Conservation (phyloP, 208 protist species). For the Tritrichomonas foetus region DNA sequence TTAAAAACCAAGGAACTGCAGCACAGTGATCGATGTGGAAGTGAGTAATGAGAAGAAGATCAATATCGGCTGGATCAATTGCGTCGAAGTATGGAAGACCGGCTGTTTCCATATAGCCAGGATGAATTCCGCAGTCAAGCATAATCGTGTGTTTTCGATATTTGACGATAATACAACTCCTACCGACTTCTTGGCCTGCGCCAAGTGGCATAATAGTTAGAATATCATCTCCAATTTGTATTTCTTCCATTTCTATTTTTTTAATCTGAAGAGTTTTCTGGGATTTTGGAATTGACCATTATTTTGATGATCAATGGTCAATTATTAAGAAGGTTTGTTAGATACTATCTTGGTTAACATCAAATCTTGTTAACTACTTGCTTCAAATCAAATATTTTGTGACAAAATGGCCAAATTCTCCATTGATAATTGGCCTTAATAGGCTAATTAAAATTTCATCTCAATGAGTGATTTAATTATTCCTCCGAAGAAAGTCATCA, state of each 20-base stretch:
- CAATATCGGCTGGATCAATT: background rate
- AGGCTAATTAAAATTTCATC: no score
- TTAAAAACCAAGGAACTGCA: slow-evolving; percentile 58
- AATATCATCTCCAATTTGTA: background rate
- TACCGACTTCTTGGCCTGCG: slow-evolving; percentile 42
- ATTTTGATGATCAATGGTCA: no score
- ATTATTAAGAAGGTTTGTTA: no score
- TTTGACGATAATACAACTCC: slow-evolving; percentile 34
- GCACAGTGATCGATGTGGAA: slow-evolving; percentile 62
- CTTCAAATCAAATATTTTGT: no score
- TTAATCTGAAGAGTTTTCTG: no score
- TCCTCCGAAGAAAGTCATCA: background rate
- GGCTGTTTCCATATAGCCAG: background rate
- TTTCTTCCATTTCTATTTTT: slow-evolving; percentile 35
- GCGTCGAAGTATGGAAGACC: slow-evolving; percentile 21
- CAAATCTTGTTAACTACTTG: no score
- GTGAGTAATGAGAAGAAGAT: slow-evolving; percentile 60
- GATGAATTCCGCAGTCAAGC: slow-evolving; percentile 42
- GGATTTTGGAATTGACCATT: no score
- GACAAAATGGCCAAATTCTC: no score
- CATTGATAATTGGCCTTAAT: no score
- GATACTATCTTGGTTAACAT: no score
- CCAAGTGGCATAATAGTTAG: slow-evolving; percentile 20
- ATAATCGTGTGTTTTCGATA: background rate
- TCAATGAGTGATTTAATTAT: slow-evolving; percentile 34